Percentiles rank a stretch among this genome's conserved stretches.
Conservation (phyloP, 2,329 filamentous ascomycete species). For the Berkeleyomyces rouxiae region DNA sequence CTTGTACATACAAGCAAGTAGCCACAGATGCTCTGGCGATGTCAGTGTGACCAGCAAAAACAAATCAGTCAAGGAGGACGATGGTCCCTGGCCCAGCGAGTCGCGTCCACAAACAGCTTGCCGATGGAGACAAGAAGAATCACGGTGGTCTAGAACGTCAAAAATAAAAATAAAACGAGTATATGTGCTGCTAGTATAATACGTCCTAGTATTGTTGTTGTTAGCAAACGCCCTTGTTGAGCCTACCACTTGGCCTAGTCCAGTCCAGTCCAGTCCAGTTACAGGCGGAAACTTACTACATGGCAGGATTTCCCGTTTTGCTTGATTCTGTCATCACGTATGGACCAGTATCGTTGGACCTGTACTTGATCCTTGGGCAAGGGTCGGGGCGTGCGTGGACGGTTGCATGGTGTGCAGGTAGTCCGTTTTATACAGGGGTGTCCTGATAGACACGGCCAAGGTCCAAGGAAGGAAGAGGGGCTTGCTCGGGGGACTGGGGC, state of each 20-base stretch:
- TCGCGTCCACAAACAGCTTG: too few species aligned
- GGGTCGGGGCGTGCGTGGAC: neutral
- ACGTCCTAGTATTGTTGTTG: neutral
- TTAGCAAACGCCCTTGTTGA: neutral
- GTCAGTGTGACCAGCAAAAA: neutral
- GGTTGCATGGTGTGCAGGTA: neutral
- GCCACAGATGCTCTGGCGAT: neutral
- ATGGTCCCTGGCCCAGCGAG: too few species aligned
- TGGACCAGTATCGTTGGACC: neutral
- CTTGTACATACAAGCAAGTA: too few species aligned
- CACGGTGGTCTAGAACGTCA: constrained; percentile 14
- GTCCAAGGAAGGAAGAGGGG: constrained; percentile 1
- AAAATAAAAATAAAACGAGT: constrained; percentile 16
- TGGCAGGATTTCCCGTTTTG: constrained; percentile 2
- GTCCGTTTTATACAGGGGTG: neutral
- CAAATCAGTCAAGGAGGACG: too few species aligned
- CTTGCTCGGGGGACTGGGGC: constrained; percentile 16
- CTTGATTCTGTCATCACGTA: neutral
- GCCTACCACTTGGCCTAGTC: neutral
- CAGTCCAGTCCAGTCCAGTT: neutral
- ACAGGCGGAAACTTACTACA: neutral
- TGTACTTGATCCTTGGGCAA: neutral
- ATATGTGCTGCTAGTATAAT: neutral
- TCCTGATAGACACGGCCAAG: neutral
- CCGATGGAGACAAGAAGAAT: constrained; percentile 14